Base-by-base conservation (phyloP, 225 moss, liverwort and hornwort species). In the Pseudisothecium myosuroides region DNA sequence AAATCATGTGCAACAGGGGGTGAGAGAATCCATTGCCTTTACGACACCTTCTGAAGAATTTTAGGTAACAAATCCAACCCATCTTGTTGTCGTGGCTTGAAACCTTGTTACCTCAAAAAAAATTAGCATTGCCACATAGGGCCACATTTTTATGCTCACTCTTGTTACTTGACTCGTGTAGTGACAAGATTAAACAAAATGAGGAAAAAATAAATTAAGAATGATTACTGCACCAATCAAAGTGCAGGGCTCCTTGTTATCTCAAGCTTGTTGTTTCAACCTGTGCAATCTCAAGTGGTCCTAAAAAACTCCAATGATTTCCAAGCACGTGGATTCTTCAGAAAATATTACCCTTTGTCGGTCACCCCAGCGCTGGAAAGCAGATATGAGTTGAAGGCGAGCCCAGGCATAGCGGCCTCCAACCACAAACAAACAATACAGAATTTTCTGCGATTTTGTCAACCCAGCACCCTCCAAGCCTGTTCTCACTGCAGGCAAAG, bases 291-390 rank as follows among this genome's bases (percentile, higher is more conserved):
- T 80, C n/a, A 64, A 64, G 64, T 63, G 76, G 52, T 19, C 50
- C n/a, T 29, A 16, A 74, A 13, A 86, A 37, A 58, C 26, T 52
- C 69, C 39, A 80, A 62, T 17, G 71, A 60, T 26, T 64, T 32
- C 59, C 67, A 88, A 59, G 31, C 59, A 45, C 32, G 34, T 68
- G 32, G 76, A 19, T 39, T 29, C 47, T 58, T 78, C 54, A 54
- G 68, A 68, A 39, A 32, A 58, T 55, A 87, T 67, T 95, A 99
- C 99, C 93, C 93, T 95, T 92, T 95, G 96, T 60, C 92, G 95
- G 84, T 96, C 96, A 85, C 99, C 97, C 99, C 99, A 97, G 71
- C 96, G 97, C 86, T 97, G 99, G 88, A 99, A 97, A 83, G 96
- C 95, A 91, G 99, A 99, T n/a, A 97, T 90, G 82, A 95, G 95